These are phyloP conservation scores for Lyophyllum shimeji DNA, from an alignment of 768 basidiomycete species.

Conservation along the genomic window DNA sequence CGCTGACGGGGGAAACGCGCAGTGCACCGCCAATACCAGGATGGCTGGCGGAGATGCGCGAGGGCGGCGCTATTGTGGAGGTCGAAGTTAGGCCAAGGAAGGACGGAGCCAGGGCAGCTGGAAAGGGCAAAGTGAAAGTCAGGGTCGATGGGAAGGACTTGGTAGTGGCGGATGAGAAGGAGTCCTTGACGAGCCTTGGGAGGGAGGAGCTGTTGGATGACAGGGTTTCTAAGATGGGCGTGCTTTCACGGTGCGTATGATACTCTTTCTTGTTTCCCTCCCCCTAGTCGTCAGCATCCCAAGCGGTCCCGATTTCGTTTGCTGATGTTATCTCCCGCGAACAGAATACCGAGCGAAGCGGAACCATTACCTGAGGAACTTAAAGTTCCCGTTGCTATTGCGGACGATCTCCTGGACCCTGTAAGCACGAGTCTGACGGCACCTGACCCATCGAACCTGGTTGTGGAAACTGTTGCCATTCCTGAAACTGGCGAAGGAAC, in stretches of 20 bases:
- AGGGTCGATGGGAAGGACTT: constrained; percentile 50
- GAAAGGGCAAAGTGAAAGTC: constrained; percentile 34
- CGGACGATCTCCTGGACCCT: constrained; percentile 57
- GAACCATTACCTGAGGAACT: constrained; percentile 63
- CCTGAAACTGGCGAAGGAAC: constrained; percentile 25
- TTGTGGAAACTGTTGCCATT: constrained; percentile 17
- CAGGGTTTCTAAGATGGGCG: constrained; percentile 59
- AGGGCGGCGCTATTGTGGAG: constrained; percentile 47
- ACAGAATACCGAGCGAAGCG: constrained; percentile 53
- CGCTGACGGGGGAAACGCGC: constrained; percentile 69
- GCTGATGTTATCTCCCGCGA: neutral
- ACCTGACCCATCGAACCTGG: constrained; percentile 18
- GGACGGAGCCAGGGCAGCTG: constrained; percentile 21
- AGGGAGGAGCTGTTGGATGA: constrained; percentile 79
- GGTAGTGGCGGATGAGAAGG: constrained; percentile 71
- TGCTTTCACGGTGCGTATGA: constrained; percentile 62
- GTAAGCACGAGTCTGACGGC: constrained; percentile 16
- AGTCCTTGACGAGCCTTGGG: constrained; percentile 67
- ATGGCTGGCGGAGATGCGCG: constrained; percentile 72
- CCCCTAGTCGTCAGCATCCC: neutral
- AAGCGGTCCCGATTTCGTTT: neutral
- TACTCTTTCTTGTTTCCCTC: constrained; percentile 8
- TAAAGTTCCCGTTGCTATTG: constrained; percentile 57
- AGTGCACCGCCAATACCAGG: constrained; percentile 60
- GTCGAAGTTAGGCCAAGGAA: constrained; percentile 52